Evolutionary conservation across 495 filamentous ascomycete species (phyloP).

Genomic region (Talaromyces stipitatus): DNA sequence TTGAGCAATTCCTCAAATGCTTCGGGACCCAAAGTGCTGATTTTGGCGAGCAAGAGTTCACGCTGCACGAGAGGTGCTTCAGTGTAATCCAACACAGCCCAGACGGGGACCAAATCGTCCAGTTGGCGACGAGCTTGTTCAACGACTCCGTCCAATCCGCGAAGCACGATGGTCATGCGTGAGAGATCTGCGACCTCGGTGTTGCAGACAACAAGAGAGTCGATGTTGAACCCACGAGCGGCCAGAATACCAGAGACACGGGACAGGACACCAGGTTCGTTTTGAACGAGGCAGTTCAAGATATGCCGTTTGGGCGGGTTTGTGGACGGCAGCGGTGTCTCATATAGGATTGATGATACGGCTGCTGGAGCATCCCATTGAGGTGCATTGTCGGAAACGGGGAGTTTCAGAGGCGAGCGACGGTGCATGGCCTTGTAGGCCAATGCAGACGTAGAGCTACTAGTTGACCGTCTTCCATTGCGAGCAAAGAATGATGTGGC

Average conservation of each 20-base stretch:
- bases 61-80: conserved; percentile 88
- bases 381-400: conserved; percentile 62
- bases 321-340: conserved; percentile 78
- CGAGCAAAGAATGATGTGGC: conserved; percentile 26
- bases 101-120: conserved; percentile 94
- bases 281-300: conserved; percentile 97
- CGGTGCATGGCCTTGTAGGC: conserved; percentile 97
- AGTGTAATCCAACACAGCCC: conserved; percentile 97
- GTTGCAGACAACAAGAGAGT: conserved; percentile 93
- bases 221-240: conserved; percentile 97
- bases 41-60: conserved; percentile 91
- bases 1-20: conserved; percentile 94
- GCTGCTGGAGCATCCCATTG: conserved; percentile 92
- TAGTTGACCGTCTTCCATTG: conserved; percentile 17
- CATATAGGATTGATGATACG: conserved; percentile 96
- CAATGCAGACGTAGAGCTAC: conserved; percentile 77
- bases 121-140: conserved; percentile 95
- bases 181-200: conserved; percentile 96
- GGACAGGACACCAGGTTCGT: conserved; percentile 94
- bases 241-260: conserved; percentile 95
- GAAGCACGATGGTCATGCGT: conserved; percentile 96
- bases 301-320: conserved; percentile 88
- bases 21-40: conserved; percentile 91
- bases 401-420: conserved; percentile 73
- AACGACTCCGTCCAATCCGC: conserved; percentile 92